phyloP scores from a whole-genome alignment of 179 eudicot species.

The Beta macrorhiza region DNA sequence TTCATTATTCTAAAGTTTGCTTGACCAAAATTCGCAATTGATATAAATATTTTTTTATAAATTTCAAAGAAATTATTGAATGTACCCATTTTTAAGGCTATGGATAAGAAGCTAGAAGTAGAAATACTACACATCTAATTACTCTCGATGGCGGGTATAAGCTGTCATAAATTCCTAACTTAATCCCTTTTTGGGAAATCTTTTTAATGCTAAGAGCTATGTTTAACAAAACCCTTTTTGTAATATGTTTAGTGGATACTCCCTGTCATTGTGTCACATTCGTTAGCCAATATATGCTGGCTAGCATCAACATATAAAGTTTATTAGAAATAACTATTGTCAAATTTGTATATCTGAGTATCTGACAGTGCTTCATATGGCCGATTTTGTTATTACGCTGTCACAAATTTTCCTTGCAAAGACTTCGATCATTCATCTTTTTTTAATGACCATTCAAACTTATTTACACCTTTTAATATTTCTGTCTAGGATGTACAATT shows the following conservation, averaged over 20 bases:
- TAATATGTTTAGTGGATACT: not conserved
- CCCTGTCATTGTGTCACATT: not conserved
- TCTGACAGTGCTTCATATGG: not conserved
- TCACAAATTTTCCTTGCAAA: not conserved
- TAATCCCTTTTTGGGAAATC: no score
- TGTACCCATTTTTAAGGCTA: no score
- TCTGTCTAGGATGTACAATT: no score
- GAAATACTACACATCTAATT: no score
- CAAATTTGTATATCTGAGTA: not conserved
- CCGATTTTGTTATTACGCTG: not conserved
- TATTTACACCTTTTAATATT: not conserved
- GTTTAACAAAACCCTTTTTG: not conserved
- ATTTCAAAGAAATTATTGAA: no score
- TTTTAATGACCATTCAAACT: not conserved
- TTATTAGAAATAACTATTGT: not conserved
- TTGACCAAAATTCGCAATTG: not conserved
- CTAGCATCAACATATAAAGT: not conserved
- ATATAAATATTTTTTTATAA: not conserved
- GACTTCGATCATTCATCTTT: not conserved
- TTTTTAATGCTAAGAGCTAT: no score
- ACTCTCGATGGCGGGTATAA: no score
- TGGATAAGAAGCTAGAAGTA: no score
- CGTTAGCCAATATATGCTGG: not conserved
- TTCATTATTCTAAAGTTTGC: not conserved
- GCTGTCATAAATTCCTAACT: no score